Evolutionary conservation across 441 rosid genomes (phyloP).

Genomic region (Cnidoscolus chayamansa): DNA sequence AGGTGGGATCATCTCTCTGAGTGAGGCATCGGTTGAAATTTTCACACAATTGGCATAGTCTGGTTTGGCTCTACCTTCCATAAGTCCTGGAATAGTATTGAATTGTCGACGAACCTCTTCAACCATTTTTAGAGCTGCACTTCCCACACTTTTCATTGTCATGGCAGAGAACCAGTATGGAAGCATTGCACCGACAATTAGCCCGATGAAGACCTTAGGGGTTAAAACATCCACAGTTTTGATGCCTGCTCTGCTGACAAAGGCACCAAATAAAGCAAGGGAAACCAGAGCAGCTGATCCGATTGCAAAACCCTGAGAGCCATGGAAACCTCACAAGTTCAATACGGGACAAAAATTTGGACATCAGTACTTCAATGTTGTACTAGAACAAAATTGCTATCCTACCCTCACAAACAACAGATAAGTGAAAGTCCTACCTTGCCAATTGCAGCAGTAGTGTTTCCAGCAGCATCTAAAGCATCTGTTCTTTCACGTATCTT

Average conservation of each 20-base stretch:
- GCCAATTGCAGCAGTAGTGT: constrained; percentile 75
- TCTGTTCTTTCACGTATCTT: constrained; percentile 55
- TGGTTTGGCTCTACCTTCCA: constrained; percentile 58
- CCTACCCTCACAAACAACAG: neutral
- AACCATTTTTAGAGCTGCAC: constrained; percentile 70
- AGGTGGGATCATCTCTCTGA: constrained; percentile 66
- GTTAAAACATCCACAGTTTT: constrained; percentile 54
- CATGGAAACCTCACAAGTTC: no score
- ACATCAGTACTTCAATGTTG: neutral
- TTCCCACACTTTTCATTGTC: constrained; percentile 80
- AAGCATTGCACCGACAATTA: constrained; percentile 64
- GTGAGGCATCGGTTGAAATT: constrained; percentile 65
- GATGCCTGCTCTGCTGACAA: constrained; percentile 59
- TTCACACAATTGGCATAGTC: constrained; percentile 68
- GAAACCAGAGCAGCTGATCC: constrained; percentile 68
- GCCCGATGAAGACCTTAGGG: constrained; percentile 60
- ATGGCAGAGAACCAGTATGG: constrained; percentile 75
- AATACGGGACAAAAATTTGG: no score
- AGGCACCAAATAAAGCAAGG: constrained; percentile 65
- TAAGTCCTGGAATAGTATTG: constrained; percentile 62
- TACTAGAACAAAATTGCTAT: neutral
- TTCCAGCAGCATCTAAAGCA: constrained; percentile 67
- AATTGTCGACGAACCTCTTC: constrained; percentile 71
- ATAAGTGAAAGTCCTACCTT: constrained; percentile 35
- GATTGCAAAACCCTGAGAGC: constrained; percentile 60